These are phyloP conservation scores for Penicillium sp. DNA, from an alignment of 2,329 filamentous ascomycete genomes.

Conservation along the genomic window DNA sequence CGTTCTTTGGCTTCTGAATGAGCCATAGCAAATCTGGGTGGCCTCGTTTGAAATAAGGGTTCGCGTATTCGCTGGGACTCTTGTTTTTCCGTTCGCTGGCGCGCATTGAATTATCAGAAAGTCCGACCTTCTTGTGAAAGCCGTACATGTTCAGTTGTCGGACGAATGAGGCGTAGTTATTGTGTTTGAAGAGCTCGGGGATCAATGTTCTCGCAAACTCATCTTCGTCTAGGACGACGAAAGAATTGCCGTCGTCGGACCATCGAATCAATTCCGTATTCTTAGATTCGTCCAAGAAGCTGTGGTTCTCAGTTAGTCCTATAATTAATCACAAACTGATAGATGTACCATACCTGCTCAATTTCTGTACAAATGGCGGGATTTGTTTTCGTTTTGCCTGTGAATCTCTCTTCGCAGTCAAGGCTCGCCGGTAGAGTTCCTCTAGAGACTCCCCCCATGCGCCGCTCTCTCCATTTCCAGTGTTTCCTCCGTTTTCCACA, in stretches of 20 bases:
- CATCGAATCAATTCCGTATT: conserved; percentile 95
- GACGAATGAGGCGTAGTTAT: conserved; percentile 75
- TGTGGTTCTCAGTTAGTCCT: conserved; percentile 41
- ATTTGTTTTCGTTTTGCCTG: conserved; percentile 92
- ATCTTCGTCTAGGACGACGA: conserved; percentile 94
- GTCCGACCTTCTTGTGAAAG: conserved; percentile 70
- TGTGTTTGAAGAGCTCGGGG: conserved; percentile 74
- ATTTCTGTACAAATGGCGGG: conserved; percentile 93
- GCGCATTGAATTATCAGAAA: conserved; percentile 97
- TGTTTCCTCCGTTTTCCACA: conserved; percentile 27
- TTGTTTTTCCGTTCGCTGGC: conserved; percentile 97
- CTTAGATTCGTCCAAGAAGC: conserved; percentile 88
- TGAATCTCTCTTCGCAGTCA: conserved; percentile 80
- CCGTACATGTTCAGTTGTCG: conserved; percentile 68
- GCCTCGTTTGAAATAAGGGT: conserved; percentile 91
- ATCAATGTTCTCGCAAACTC: conserved; percentile 74
- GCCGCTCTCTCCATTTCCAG: conserved; percentile 32
- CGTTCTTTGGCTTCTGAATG: conserved; percentile 89
- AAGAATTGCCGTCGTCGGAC: conserved; percentile 95
- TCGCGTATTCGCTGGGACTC: conserved; percentile 96
- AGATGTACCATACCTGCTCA: conserved; percentile 73
- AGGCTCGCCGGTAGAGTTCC: conserved; percentile 73
- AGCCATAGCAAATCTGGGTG: conserved; percentile 92
- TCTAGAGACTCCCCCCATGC: conserved; percentile 65
- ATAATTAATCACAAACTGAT: not conserved